These are phyloP conservation scores for Raffaelea deltoideospora DNA, from an alignment of 2,329 filamentous ascomycete genomes.

Conservation along the genomic window DNA sequence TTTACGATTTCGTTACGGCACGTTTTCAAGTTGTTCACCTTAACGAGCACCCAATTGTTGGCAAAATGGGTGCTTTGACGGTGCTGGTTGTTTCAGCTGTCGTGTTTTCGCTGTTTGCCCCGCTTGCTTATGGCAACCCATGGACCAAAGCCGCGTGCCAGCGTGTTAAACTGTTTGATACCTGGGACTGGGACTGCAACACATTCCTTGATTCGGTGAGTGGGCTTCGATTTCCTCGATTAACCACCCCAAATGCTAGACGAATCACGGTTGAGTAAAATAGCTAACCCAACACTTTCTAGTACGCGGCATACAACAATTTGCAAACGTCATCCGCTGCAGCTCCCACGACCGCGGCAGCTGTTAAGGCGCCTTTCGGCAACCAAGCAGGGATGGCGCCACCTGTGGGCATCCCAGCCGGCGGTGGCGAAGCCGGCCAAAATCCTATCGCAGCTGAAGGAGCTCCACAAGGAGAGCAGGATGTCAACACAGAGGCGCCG, in stretches of 20 bases:
- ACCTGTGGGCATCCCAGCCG: background rate
- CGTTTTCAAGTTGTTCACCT: constrained; percentile 55
- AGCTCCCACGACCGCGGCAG: background rate
- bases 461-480: constrained; percentile 9
- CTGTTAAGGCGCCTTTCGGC: too few relatives aligned
- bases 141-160: constrained; percentile 88
- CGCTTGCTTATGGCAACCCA: constrained; percentile 79
- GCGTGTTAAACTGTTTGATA: constrained; percentile 69
- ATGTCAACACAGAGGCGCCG: background rate
- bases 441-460: constrained; percentile 1
- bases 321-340: constrained; percentile 11
- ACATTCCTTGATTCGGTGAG: constrained; percentile 78
- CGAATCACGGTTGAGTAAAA: too few relatives aligned
- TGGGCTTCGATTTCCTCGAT: too few relatives aligned
- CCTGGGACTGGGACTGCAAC: constrained; percentile 98
- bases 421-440: background rate
- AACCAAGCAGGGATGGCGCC: background rate
- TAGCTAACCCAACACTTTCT: background rate
- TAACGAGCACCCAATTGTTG: constrained; percentile 55
- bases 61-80: constrained; percentile 54
- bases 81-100: constrained; percentile 62
- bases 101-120: constrained; percentile 73
- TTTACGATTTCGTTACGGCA: constrained; percentile 70
- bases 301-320: constrained; percentile 34
- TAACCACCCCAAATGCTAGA: too few relatives aligned